Percentiles rank a stretch among this genome's conserved stretches.
Evolutionary conservation across 1,284 basidiomycete species (phyloP).

Genomic region (Sanghuangporus baumii): DNA sequence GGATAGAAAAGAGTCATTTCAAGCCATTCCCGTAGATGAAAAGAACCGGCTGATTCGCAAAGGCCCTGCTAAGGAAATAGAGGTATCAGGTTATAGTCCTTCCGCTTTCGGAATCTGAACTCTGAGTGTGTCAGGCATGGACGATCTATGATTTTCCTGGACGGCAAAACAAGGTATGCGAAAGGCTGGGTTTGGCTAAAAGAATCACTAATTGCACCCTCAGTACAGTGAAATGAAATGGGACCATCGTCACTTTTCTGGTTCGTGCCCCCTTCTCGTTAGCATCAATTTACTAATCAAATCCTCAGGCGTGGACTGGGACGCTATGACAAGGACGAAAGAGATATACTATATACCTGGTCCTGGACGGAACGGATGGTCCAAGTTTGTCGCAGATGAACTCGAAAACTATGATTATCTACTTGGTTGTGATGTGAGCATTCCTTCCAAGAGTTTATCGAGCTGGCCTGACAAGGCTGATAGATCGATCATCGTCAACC

Average conservation of each 20-base stretch:
- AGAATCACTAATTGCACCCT: not conserved
- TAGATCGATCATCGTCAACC: slow-evolving; percentile 86
- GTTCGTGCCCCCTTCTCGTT: slow-evolving; percentile 28
- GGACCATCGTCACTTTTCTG: slow-evolving; percentile 70
- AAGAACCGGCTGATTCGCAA: slow-evolving; percentile 54
- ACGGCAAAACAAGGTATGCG: slow-evolving; percentile 61
- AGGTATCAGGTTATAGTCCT: slow-evolving; percentile 38
- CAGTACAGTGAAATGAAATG: slow-evolving; percentile 69
- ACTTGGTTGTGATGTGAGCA: slow-evolving; percentile 59
- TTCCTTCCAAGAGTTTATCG: not conserved
- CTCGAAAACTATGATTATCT: slow-evolving; percentile 80
- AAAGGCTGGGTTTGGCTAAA: not conserved
- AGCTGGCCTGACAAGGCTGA: not conserved
- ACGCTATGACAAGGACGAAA: slow-evolving; percentile 59
- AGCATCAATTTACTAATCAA: slow-evolving; percentile 14
- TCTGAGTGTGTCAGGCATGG: slow-evolving; percentile 56
- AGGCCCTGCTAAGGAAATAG: slow-evolving; percentile 63
- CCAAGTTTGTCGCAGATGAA: slow-evolving; percentile 59
- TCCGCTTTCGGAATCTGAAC: not conserved
- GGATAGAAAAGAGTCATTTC: slow-evolving; percentile 72
- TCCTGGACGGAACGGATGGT: slow-evolving; percentile 62
- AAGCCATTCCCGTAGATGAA: slow-evolving; percentile 71
- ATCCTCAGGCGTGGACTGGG: slow-evolving; percentile 78
- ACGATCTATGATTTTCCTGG: slow-evolving; percentile 82
- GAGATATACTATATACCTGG: slow-evolving; percentile 59